phyloP scores from a whole-genome alignment of 371 early-diverging fungal genomes.

The Mortierella sp. region DNA sequence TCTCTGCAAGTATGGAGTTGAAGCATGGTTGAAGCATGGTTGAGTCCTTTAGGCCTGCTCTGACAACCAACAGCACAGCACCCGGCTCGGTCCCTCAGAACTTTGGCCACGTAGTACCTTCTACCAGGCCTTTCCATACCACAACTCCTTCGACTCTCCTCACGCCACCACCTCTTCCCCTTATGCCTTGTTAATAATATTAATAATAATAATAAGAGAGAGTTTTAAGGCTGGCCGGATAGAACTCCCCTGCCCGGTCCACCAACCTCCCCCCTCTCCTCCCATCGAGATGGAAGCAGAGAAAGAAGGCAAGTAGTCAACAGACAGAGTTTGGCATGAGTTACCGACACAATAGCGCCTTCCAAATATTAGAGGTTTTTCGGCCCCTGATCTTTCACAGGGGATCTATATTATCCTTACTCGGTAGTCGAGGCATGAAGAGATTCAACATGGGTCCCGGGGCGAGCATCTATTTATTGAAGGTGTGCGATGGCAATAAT shows the following conservation, averaged over 20 bases:
- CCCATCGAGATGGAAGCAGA: neutral
- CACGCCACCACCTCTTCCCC: no score
- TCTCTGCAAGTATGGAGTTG: no score
- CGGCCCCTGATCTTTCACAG: constrained; percentile 45
- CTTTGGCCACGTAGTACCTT: no score
- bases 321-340: constrained; percentile 12
- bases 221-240: constrained; percentile 33
- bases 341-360: constrained; percentile 41
- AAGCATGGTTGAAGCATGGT: no score
- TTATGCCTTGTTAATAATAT: neutral
- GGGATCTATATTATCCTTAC: constrained; percentile 56
- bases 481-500: neutral
- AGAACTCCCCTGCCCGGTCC: constrained; percentile 26
- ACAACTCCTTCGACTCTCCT: neutral
- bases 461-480: neutral
- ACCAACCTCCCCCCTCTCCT: constrained; percentile 9
- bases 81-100: no score
- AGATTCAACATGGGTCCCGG: neutral
- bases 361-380: constrained; percentile 40
- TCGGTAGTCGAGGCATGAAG: constrained; percentile 55
- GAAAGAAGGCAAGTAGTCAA: constrained; percentile 23
- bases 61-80: no score
- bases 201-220: neutral
- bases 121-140: no score
- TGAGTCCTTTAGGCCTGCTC: no score